These are phyloP conservation scores for Trypanosoma melophagium DNA, from an alignment of 208 protist genomes.

Conservation along the genomic window DNA sequence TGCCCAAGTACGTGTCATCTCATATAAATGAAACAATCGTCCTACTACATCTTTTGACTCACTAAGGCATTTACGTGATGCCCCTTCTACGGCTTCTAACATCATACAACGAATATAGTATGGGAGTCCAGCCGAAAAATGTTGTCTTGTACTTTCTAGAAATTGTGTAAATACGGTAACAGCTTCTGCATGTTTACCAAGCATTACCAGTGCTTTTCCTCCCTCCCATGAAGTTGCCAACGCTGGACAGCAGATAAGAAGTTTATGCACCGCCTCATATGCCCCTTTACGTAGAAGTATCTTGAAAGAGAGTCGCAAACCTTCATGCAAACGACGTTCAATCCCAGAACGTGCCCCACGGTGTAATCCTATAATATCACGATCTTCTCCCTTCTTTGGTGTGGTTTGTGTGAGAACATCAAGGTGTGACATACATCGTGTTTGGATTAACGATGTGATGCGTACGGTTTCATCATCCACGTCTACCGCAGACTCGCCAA, in stretches of 20 bases:
- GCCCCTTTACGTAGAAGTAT: slow-evolving; percentile 44
- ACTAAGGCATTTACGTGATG: slow-evolving; percentile 10
- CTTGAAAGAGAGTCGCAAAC: slow-evolving; percentile 64
- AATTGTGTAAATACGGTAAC: slow-evolving; percentile 42
- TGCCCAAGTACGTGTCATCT: slow-evolving; percentile 20
- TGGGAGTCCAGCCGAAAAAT: slow-evolving; percentile 30
- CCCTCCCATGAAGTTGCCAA: slow-evolving; percentile 76
- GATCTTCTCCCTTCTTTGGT: slow-evolving; percentile 26
- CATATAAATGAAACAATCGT: slow-evolving; percentile 18
- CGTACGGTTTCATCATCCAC: slow-evolving; percentile 21
- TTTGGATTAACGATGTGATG: slow-evolving; percentile 27
- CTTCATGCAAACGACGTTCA: slow-evolving; percentile 45
- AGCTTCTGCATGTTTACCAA: slow-evolving; percentile 43
- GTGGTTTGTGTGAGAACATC: slow-evolving; percentile 18
- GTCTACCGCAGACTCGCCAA: slow-evolving; percentile 57
- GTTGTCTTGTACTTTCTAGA: slow-evolving; percentile 24
- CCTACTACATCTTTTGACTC: not conserved
- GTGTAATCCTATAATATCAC: slow-evolving; percentile 18
- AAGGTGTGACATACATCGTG: slow-evolving; percentile 29
- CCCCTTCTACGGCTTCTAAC: slow-evolving; percentile 29
- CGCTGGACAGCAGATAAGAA: slow-evolving; percentile 39
- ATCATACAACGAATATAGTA: slow-evolving; percentile 25
- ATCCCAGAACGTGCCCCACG: slow-evolving; percentile 32
- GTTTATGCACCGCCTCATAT: slow-evolving; percentile 34
- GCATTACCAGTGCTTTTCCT: slow-evolving; percentile 44